Evolutionary conservation across 2,329 filamentous ascomycete species (phyloP).

Genomic region (Paradendryphiella salina): DNA sequence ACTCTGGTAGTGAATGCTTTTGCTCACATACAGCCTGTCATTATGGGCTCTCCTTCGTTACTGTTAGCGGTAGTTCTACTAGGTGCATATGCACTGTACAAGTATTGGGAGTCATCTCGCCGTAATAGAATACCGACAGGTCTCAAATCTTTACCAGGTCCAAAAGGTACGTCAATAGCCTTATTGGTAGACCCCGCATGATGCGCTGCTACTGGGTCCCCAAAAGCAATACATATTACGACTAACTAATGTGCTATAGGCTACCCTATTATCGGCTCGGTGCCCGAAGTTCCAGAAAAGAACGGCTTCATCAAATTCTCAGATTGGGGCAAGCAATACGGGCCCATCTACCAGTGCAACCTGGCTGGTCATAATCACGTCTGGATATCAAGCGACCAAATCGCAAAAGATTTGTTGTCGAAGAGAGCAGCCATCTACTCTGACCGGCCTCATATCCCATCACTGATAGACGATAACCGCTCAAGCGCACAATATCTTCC

Average conservation of each 20-base stretch:
- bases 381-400: conserved; percentile 51
- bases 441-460: conserved; percentile 52
- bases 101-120: conserved; percentile 31
- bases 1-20: conserved; percentile 3
- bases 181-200: conserved; percentile 3
- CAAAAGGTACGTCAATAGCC: conserved; percentile 42
- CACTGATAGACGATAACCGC: conserved; percentile 50
- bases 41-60: conserved; percentile 41
- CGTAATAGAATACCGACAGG: conserved; percentile 38
- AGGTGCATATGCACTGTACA: conserved; percentile 36
- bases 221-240: neutral
- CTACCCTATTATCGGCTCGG: conserved; percentile 49
- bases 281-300: conserved; percentile 51
- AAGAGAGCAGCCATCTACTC: conserved; percentile 54
- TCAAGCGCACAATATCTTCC: conserved; percentile 53
- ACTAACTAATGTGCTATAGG: conserved; percentile 36
- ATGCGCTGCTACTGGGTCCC: neutral
- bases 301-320: conserved; percentile 52
- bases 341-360: conserved; percentile 52
- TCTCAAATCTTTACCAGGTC: conserved; percentile 47
- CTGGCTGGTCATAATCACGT: conserved; percentile 52
- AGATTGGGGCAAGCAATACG: conserved; percentile 52
- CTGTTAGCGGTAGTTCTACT: conserved; percentile 29
- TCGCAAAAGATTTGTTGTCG: conserved; percentile 50
- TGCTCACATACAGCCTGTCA: conserved; percentile 14